Evolutionary conservation across 164 flowering plant genomes (phyloP).

Genomic region (Pachysandra terminalis): DNA sequence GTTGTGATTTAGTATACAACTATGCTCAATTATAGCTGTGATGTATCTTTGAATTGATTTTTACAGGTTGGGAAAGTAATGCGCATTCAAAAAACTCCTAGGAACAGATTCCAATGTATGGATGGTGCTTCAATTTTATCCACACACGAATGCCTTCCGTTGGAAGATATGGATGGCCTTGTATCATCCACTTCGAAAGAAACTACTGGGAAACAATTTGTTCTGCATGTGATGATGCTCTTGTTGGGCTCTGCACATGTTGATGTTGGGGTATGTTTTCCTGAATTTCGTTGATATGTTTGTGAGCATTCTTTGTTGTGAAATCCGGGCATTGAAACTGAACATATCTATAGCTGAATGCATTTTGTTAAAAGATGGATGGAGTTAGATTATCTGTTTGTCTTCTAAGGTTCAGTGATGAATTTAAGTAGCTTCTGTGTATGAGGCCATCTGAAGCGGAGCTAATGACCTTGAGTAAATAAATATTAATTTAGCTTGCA

Average conservation of each 20-base stretch:
- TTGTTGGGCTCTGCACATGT: constrained; percentile 63
- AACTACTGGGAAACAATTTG: constrained; percentile 45
- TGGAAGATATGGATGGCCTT: constrained; percentile 48
- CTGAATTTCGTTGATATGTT: not conserved
- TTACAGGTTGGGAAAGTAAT: constrained; percentile 77
- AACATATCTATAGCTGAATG: too few species aligned
- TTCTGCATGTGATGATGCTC: constrained; percentile 61
- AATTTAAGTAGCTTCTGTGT: not conserved
- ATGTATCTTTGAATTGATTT: constrained; percentile 2
- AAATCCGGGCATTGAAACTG: not conserved
- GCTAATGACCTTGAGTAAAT: not conserved
- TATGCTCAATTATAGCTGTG: constrained; percentile 1
- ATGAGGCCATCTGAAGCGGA: not conserved
- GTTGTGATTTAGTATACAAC: not conserved
- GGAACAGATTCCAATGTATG: constrained; percentile 20
- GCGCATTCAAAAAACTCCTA: constrained; percentile 56
- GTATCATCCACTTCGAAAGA: constrained; percentile 48
- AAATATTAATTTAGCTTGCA: too few species aligned
- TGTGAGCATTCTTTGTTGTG: not conserved
- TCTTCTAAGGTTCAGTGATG: too few species aligned
- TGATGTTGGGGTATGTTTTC: constrained; percentile 70
- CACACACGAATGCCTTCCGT: constrained; percentile 47
- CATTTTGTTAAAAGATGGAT: too few species aligned
- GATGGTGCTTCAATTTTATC: constrained; percentile 33
- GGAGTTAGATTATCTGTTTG: too few species aligned